phyloP scores from a whole-genome alignment of 352 stramenopile genomes.

The Globisporangium cylindrosporum region DNA sequence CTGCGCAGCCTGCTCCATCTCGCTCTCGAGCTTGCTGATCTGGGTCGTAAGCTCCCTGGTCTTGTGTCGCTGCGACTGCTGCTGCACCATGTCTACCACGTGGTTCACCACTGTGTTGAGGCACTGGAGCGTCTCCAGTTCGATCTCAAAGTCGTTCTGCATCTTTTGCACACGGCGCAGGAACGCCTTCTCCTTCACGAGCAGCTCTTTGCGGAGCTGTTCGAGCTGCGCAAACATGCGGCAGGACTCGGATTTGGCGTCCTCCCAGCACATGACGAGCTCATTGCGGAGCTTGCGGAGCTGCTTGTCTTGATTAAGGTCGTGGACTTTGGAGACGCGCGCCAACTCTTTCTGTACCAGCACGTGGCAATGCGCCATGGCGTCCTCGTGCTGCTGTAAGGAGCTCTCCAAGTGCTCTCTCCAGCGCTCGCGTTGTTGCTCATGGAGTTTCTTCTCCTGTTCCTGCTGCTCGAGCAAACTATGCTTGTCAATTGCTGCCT shows the following conservation, averaged over 20 bases:
- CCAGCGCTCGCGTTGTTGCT: conserved; percentile 25
- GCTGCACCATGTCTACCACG: conserved; percentile 43
- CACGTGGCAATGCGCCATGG: conserved; percentile 24
- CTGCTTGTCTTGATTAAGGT: not conserved
- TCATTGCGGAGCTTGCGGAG: conserved; percentile 27
- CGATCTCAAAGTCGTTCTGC: conserved; percentile 11
- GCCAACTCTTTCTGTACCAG: conserved; percentile 24
- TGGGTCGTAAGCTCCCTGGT: conserved; percentile 30
- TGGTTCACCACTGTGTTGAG: conserved; percentile 39
- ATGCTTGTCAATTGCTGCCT: conserved; percentile 8
- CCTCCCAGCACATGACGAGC: conserved; percentile 43
- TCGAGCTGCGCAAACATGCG: conserved; percentile 5
- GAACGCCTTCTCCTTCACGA: conserved; percentile 24
- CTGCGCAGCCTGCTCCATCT: conserved; percentile 21
- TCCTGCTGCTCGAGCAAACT: conserved; percentile 21
- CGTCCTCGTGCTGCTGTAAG: conserved; percentile 50
- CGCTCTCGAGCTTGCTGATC: conserved; percentile 30
- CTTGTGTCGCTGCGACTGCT: conserved; percentile 15
- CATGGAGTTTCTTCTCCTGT: conserved; percentile 21
- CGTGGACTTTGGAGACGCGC: not conserved
- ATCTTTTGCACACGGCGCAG: conserved; percentile 13
- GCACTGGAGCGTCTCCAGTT: conserved; percentile 27
- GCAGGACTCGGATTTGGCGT: conserved; percentile 21
- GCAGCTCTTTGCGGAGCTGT: conserved; percentile 16
- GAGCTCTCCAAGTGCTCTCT: conserved; percentile 35